A percentile compares a stretch with the other conserved stretches of the same genome.
phyloP scores from a whole-genome alignment of 1,284 basidiomycete genomes.

The Trametes versicolor region DNA sequence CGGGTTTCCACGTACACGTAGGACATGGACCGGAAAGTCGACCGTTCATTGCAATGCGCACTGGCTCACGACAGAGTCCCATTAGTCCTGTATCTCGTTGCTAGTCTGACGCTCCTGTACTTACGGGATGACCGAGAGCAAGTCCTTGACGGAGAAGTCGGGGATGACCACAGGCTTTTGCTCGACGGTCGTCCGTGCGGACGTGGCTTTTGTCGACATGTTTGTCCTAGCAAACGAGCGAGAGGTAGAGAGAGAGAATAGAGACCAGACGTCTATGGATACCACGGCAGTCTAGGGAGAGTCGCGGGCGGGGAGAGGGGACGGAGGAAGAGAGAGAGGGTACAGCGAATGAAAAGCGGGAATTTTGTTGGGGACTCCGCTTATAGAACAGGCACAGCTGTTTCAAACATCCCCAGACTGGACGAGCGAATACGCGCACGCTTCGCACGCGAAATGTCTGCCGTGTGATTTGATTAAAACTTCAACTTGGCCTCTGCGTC shows the following conservation, averaged over 20 bases:
- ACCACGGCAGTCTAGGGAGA: neutral
- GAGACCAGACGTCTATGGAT: neutral
- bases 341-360: neutral
- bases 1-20: constrained; percentile 72
- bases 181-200: constrained; percentile 50
- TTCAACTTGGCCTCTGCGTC: too few relatives aligned
- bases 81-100: neutral
- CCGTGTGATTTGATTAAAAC: too few relatives aligned
- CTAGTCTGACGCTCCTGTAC: constrained; percentile 40
- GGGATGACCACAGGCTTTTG: constrained; percentile 78
- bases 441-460: too few relatives aligned
- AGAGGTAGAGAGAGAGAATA: neutral
- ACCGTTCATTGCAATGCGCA: constrained; percentile 93
- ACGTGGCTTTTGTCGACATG: neutral
- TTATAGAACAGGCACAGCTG: neutral
- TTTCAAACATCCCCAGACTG: neutral
- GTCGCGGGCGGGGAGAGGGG: neutral
- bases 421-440: neutral
- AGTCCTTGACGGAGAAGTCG: constrained; percentile 85
- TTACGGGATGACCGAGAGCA: constrained; percentile 90
- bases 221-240: neutral
- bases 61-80: constrained; percentile 49
- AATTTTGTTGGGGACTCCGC: neutral
- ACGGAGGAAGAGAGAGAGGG: neutral
- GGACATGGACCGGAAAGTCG: constrained; percentile 80